Base-by-base conservation (phyloP, 2,329 filamentous ascomycete species). In the Blastomyces silverae region DNA sequence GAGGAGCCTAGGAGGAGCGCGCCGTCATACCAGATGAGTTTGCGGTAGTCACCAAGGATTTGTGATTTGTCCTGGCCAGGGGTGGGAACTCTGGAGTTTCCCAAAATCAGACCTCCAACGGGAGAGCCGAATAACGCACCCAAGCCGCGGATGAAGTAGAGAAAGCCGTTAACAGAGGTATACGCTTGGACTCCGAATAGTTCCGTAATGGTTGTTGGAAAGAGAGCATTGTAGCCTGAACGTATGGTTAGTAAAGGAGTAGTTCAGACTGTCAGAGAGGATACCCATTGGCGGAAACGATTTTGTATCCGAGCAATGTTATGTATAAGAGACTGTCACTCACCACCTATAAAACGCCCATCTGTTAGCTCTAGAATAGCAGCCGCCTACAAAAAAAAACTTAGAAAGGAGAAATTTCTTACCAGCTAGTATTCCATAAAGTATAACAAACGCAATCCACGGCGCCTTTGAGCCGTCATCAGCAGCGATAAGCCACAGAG, bases 91-190 rank as follows among this genome's bases (percentile, higher is more conserved):
- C 63, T 48, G 11, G 63, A 65, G 34, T 56, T 42, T 62, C 66
- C 64, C 11, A 67, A 34, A 11, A 74, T 64, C 6, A 72, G 61
- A 8, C 73, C 72, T 0, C 71, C 71, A 31, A 77, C 69, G 0
- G 77, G 77, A 2, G 77, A 78, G 7, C 77, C 77, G 31, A 77
- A 67, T 44, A 79, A 63, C 0, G 76, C 75, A 1, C 73, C 76
- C 31, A 78, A 66, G 0, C 77, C 77, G 53, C 75, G 68, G 1
- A 78, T 68, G 71, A 79, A 77, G 64, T 78, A 78, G 22, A 79
- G 64, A 25, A 77, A 71, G 0, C 77, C 77, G 63, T 75, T 78
- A 17, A 78, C 76, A 61, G 71, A 73, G 7, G 73, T 73, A 63
- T 77, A 77, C 28, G 77, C 72, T 60, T 77, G 75, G 1, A 76